Percentiles rank a stretch among this genome's conserved stretches.
Conservation (phyloP, 805 yeast genomes). For the Candida mattraensis region DNA sequence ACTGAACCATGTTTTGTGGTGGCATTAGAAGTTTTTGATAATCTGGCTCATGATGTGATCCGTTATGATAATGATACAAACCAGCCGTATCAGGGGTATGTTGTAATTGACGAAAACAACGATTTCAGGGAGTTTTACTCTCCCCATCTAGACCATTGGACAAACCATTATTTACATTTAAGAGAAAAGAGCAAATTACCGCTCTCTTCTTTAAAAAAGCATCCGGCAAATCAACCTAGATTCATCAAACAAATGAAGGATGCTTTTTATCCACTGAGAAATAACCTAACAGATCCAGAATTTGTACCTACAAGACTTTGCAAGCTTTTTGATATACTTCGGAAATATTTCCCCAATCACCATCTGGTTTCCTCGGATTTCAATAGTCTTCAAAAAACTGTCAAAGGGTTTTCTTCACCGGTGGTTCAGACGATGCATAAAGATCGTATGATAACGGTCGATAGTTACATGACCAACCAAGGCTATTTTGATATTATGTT, state of each 20-base stretch:
- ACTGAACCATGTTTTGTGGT: constrained; percentile 71
- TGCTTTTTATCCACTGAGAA: constrained; percentile 62
- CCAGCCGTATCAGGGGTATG: constrained; percentile 75
- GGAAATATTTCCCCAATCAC: constrained; percentile 71
- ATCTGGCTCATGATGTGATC: constrained; percentile 77
- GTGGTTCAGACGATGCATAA: constrained; percentile 77
- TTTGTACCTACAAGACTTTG: constrained; percentile 77
- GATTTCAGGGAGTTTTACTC: constrained; percentile 74
- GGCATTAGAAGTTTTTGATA: constrained; percentile 82
- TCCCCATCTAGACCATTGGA: constrained; percentile 58
- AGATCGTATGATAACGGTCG: constrained; percentile 64
- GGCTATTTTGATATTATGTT: constrained; percentile 87
- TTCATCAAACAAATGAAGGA: constrained; percentile 44
- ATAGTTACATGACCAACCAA: constrained; percentile 79
- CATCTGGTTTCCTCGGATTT: constrained; percentile 75
- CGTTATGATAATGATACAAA: constrained; percentile 69
- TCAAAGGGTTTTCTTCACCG: constrained; percentile 66
- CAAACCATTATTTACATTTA: constrained; percentile 53
- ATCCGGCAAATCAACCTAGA: constrained; percentile 60
- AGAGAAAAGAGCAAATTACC: constrained; percentile 48
- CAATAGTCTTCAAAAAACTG: constrained; percentile 46
- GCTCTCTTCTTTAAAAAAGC: constrained; percentile 35
- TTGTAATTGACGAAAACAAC: constrained; percentile 66
- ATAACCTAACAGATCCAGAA: constrained; percentile 68
- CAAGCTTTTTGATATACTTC: constrained; percentile 62